phyloP scores from a whole-genome alignment of 306 rosid genomes.

The Elaeagnus macrophylla region DNA sequence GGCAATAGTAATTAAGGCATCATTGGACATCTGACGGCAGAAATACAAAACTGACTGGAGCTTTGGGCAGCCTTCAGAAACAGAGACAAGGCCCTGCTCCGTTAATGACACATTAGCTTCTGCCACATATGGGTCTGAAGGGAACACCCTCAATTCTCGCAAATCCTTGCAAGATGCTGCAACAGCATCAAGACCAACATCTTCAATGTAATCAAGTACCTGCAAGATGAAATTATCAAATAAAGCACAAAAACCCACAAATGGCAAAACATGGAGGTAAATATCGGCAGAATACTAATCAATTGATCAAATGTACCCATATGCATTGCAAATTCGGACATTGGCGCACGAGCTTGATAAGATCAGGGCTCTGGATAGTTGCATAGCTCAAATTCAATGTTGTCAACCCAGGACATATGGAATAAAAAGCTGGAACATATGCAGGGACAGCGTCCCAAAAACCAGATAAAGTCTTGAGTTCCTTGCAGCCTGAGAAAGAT shows the following conservation, averaged over 20 bases:
- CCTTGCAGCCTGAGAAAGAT: conserved; percentile 51
- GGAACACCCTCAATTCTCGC: conserved; percentile 85
- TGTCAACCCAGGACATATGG: conserved; percentile 56
- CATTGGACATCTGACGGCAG: conserved; percentile 92
- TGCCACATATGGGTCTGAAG: conserved; percentile 63
- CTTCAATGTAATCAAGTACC: conserved; percentile 96
- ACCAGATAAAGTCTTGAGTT: conserved; percentile 62
- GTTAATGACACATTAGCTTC: conserved; percentile 76
- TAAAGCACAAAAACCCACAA: conserved; percentile 7
- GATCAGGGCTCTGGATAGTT: conserved; percentile 53
- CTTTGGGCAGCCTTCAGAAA: conserved; percentile 94
- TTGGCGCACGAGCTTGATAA: conserved; percentile 61
- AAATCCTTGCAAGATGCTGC: conserved; percentile 83
- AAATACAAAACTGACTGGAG: conserved; percentile 87
- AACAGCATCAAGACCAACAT: conserved; percentile 65
- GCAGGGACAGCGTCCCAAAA: conserved; percentile 85
- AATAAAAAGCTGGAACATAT: conserved; percentile 61
- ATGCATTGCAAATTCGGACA: conserved; percentile 67
- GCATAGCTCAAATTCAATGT: conserved; percentile 77
- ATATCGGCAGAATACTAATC: background rate
- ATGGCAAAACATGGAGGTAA: background rate
- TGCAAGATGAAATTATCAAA: conserved; percentile 32
- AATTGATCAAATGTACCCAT: conserved; percentile 51
- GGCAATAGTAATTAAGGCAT: conserved; percentile 69
- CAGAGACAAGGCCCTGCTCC: conserved; percentile 78